Evolutionary conservation across 306 rosid genomes (phyloP), one percentile per base, ranked within the genome.

Genomic region (Dalbergia oliveri): DNA sequence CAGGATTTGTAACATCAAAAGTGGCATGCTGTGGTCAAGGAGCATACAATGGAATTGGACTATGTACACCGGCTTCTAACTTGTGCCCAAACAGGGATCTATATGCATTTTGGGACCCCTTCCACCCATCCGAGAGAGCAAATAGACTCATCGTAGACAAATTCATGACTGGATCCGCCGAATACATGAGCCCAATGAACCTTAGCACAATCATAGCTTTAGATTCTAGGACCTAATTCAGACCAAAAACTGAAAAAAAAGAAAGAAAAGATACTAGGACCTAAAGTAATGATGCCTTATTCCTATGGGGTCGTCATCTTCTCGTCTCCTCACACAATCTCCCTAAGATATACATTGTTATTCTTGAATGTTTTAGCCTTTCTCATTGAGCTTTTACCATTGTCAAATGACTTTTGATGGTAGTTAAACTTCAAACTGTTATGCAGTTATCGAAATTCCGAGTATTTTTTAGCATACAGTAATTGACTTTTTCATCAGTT

Each of bases 21-120:
- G 54, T 83, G 39, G 91, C 91, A 56, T 85, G 91, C 12, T 88
- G 91, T 66, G 91, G 91, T 21, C 91, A 83, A 78, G 91, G 91
- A 45, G 73, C 86, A 4, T 88, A 64, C 41, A 85, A 88, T 54
- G 91, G 91, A 49, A 73, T 88, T 4, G 91, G 91, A 21, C 78
- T 85, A 3, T 88, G 91, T 80, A 88, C 87, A 2, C 86, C 87
- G 2, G 87, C 82, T 9, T 88, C 91, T 0, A 88, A 88, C 53
- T 39, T 88, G 87, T 88, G 87, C 78, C 85, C 91, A 1, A 88
- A 88, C 19, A 85, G 91, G 39, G 85, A 88, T 10, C 6, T 73
- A 2, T 83, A 12, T 73, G 91, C 88, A 41, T 85, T 88, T 77
- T 88, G 91, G 91, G 91, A 85, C 57, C 60, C 87, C 0, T 85